phyloP scores from a whole-genome alignment of 2,329 filamentous ascomycete species.

The Cytospora piceae region DNA sequence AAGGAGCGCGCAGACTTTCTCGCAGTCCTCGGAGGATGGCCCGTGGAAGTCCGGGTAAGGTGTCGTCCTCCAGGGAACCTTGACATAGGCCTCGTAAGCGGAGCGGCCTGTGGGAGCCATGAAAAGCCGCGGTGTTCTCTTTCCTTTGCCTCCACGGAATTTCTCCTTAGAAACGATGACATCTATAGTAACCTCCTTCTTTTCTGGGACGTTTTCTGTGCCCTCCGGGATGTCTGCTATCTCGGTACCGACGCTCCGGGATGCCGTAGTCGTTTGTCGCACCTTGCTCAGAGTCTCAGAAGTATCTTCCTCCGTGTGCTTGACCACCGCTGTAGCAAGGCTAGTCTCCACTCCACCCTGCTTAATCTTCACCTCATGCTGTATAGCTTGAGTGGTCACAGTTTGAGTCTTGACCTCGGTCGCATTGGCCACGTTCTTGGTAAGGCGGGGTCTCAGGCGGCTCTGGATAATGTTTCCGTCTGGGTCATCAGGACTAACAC shows the following conservation, averaged over 20 bases:
- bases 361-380: neutral
- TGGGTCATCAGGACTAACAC: neutral
- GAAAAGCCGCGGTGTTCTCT: neutral
- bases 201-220: neutral
- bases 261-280: neutral
- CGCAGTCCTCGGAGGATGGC: conserved; percentile 71
- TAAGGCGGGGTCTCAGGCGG: conserved; percentile 4
- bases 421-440: neutral
- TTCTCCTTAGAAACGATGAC: neutral
- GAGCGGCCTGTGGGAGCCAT: conserved; percentile 17
- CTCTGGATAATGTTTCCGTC: neutral
- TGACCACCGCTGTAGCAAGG: neutral
- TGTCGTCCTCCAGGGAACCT: conserved; percentile 23
- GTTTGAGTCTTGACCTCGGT: neutral
- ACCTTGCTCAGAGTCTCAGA: neutral
- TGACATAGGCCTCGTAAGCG: conserved; percentile 23
- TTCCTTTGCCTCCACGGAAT: neutral
- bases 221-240: neutral
- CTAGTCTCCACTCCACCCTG: neutral
- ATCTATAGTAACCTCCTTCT: neutral
- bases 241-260: neutral
- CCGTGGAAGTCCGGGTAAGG: conserved; percentile 70
- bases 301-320: neutral
- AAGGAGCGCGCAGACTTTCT: conserved; percentile 69
- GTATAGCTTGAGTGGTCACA: neutral